These are phyloP conservation scores for Chernovozyma aurita DNA, from an alignment of 1,139 yeast species.

Conservation along the genomic window DNA sequence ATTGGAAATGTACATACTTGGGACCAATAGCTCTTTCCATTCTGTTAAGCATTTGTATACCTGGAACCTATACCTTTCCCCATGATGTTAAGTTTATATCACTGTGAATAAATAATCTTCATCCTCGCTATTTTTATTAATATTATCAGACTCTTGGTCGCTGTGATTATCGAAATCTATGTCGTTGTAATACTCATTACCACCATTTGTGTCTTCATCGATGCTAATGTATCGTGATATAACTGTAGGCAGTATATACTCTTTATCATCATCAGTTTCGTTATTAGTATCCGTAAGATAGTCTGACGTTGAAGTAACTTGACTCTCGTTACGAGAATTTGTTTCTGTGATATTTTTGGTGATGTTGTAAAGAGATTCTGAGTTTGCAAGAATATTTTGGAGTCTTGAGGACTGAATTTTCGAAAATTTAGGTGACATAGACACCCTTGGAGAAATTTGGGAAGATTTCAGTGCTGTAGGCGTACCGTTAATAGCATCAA, in stretches of 20 bases:
- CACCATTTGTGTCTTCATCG: conserved; percentile 19
- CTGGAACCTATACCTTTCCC: too few relatives aligned
- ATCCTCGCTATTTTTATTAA: conserved; percentile 18
- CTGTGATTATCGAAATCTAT: conserved; percentile 18
- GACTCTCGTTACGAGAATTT: conserved; percentile 4
- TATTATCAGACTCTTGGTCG: conserved; percentile 9
- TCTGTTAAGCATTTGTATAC: too few relatives aligned
- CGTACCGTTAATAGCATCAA: background rate
- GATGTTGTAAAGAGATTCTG: conserved; percentile 34
- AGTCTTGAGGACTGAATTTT: conserved; percentile 19
- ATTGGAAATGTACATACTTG: too few relatives aligned
- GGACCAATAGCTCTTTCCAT: too few relatives aligned
- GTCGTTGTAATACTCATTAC: conserved; percentile 11
- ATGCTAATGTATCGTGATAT: conserved; percentile 28
- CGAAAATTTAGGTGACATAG: conserved; percentile 3
- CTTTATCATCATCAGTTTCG: conserved; percentile 24
- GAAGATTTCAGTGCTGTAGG: background rate
- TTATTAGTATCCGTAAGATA: background rate
- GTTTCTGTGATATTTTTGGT: conserved; percentile 14
- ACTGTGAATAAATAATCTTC: conserved; percentile 32
- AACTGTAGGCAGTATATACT: conserved; percentile 43
- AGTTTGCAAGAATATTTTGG: conserved; percentile 33
- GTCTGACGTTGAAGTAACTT: conserved; percentile 5
- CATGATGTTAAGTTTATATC: background rate
- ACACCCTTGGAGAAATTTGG: background rate